phyloP scores from a whole-genome alignment of 805 yeast genomes.

The Kurtzmaniella cleridarum region DNA sequence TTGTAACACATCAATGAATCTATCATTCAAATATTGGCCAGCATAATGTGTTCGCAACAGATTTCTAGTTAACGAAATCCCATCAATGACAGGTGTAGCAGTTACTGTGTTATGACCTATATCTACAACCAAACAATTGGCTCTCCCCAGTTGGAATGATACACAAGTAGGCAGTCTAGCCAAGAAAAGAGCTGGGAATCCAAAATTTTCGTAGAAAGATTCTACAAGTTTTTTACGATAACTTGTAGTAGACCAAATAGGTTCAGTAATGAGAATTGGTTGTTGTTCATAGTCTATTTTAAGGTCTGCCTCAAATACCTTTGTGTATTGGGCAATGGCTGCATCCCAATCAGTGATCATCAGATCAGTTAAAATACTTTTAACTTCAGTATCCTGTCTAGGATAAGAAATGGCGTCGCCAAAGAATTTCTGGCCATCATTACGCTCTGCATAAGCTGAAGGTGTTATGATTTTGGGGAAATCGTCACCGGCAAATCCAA shows the following conservation, averaged over 20 bases:
- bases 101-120: slow-evolving; percentile 74
- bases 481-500: slow-evolving; percentile 93
- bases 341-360: slow-evolving; percentile 81
- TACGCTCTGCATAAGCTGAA: slow-evolving; percentile 52
- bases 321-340: slow-evolving; percentile 66
- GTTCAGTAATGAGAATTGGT: slow-evolving; percentile 81
- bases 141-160: slow-evolving; percentile 83
- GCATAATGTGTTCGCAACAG: slow-evolving; percentile 69
- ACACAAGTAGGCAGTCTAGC: slow-evolving; percentile 84
- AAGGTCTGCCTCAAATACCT: slow-evolving; percentile 48
- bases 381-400: slow-evolving; percentile 44
- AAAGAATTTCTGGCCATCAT: slow-evolving; percentile 18
- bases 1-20: slow-evolving; percentile 38
- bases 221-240: slow-evolving; percentile 71
- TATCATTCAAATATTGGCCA: slow-evolving; percentile 61
- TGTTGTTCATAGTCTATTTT: slow-evolving; percentile 55
- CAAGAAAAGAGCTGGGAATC: slow-evolving; percentile 75
- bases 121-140: slow-evolving; percentile 81
- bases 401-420: slow-evolving; percentile 48
- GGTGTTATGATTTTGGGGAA: slow-evolving; percentile 74
- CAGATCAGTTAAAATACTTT: slow-evolving; percentile 56
- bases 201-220: slow-evolving; percentile 58
- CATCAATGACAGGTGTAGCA: slow-evolving; percentile 80
- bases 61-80: slow-evolving; percentile 65
- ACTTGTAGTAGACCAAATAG: slow-evolving; percentile 70